phyloP scores from a whole-genome alignment of 371 early-diverging fungal genomes.

The Mucor piriformis region DNA sequence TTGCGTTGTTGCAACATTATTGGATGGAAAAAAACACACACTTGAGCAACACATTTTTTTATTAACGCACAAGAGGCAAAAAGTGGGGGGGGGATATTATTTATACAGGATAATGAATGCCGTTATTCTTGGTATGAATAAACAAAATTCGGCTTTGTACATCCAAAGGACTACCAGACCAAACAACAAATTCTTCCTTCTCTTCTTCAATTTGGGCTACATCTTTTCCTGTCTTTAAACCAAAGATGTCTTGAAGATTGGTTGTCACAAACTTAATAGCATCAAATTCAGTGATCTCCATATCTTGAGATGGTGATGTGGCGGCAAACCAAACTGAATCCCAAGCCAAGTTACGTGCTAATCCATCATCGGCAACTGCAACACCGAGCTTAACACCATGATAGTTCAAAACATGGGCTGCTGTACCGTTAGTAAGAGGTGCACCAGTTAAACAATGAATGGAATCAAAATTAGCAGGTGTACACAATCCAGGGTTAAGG shows the following conservation, averaged over 20 bases:
- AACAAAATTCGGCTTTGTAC: slow-evolving; percentile 50
- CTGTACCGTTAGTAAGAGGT: slow-evolving; percentile 61
- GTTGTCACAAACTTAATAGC: slow-evolving; percentile 76
- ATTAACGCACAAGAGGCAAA: no score
- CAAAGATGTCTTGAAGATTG: slow-evolving; percentile 68
- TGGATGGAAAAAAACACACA: not conserved
- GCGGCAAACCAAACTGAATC: slow-evolving; percentile 76
- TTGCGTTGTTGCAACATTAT: not conserved
- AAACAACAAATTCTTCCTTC: slow-evolving; percentile 48
- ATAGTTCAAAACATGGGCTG: slow-evolving; percentile 59
- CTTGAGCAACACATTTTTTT: not conserved
- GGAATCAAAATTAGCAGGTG: slow-evolving; percentile 68
- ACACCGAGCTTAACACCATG: slow-evolving; percentile 71
- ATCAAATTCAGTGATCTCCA: slow-evolving; percentile 54
- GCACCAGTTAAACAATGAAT: slow-evolving; percentile 67
- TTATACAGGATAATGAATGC: slow-evolving; percentile 17
- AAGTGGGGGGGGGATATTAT: not conserved
- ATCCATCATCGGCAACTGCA: slow-evolving; percentile 60
- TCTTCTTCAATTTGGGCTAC: not conserved
- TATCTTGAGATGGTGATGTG: slow-evolving; percentile 33
- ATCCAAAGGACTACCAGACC: slow-evolving; percentile 60
- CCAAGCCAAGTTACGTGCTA: slow-evolving; percentile 71
- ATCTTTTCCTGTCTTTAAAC: slow-evolving; percentile 23
- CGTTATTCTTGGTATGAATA: slow-evolving; percentile 27
- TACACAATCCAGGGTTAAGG: slow-evolving; percentile 67